Evolutionary conservation across 2,329 filamentous ascomycete genomes (phyloP).

Genomic region (Epichloe glyceriae): DNA sequence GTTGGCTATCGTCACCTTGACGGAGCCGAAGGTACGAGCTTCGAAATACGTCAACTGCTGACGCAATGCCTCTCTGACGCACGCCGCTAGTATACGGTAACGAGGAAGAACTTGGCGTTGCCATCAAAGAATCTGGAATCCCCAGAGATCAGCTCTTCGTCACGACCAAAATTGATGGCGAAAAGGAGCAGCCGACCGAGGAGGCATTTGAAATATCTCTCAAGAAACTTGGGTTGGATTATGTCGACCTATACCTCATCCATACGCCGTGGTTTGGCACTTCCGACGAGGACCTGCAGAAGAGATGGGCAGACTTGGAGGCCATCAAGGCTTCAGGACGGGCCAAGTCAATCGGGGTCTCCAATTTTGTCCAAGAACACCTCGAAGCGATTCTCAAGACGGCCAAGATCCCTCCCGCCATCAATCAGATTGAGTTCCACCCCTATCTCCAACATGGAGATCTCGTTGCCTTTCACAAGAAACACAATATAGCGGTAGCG

Average conservation of each 20-base stretch:
- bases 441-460: conserved; percentile 57
- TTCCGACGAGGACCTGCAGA: conserved; percentile 39
- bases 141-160: conserved; percentile 58
- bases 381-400: conserved; percentile 44
- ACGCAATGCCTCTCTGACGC: background rate
- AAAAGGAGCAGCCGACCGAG: conserved; percentile 25
- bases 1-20: conserved; percentile 63
- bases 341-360: conserved; percentile 61
- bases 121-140: conserved; percentile 53
- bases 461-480: conserved; percentile 43
- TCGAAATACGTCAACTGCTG: background rate
- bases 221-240: conserved; percentile 51
- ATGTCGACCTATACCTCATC: conserved; percentile 59
- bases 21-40: conserved; percentile 51
- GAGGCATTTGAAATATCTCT: conserved; percentile 47
- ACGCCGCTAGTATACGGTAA: conserved; percentile 44
- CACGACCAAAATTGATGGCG: conserved; percentile 42
- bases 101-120: conserved; percentile 57
- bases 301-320: conserved; percentile 47
- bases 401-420: conserved; percentile 48
- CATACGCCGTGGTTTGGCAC: conserved; percentile 43
- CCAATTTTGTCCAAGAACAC: conserved; percentile 52
- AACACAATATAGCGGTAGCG: conserved; percentile 42
- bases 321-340: conserved; percentile 54
- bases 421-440: conserved; percentile 76